A percentile compares a stretch with the other conserved stretches of the same genome.
Evolutionary conservation across 23 red algal genomes (phyloP).

Genomic region (Gracilaria gracilis): DNA sequence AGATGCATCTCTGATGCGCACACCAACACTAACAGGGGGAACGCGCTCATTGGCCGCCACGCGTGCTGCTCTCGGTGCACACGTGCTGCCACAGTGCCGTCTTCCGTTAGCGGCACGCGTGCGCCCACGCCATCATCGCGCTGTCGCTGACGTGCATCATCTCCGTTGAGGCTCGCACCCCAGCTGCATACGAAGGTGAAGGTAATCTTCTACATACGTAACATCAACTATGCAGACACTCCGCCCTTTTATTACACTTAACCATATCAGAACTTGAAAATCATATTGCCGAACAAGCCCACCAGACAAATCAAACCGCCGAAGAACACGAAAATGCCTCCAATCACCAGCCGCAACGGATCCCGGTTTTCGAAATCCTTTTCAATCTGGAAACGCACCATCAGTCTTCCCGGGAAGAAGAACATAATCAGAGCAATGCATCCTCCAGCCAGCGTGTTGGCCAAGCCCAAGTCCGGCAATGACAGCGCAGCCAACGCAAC

Average conservation of each 20-base stretch:
- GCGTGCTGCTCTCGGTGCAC: background rate
- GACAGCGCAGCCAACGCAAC: slow-evolving; percentile 49
- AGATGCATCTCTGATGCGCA: background rate
- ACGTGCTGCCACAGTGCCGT: background rate
- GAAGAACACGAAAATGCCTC: slow-evolving; percentile 53
- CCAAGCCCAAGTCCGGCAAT: slow-evolving; percentile 72
- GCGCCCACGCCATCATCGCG: no score
- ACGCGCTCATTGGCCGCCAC: slow-evolving; percentile 27
- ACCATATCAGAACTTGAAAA: slow-evolving; percentile 43
- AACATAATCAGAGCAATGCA: slow-evolving; percentile 89
- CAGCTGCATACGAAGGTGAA: no score
- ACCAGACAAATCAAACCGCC: slow-evolving; percentile 62
- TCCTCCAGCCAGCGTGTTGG: slow-evolving; percentile 83
- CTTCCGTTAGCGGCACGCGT: background rate
- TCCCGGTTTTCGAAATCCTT: slow-evolving; percentile 41
- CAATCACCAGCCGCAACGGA: slow-evolving; percentile 48
- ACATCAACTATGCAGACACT: no score
- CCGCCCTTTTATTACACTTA: background rate
- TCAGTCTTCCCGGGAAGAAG: slow-evolving; percentile 73
- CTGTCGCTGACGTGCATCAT: no score
- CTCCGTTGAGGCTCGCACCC: no score
- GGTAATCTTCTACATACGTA: no score
- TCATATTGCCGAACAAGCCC: slow-evolving; percentile 57
- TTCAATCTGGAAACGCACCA: slow-evolving; percentile 50
- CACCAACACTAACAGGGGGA: slow-evolving; percentile 1